phyloP scores from a whole-genome alignment of 2,329 filamentous ascomycete species.

The Hypoxylon sp. region DNA sequence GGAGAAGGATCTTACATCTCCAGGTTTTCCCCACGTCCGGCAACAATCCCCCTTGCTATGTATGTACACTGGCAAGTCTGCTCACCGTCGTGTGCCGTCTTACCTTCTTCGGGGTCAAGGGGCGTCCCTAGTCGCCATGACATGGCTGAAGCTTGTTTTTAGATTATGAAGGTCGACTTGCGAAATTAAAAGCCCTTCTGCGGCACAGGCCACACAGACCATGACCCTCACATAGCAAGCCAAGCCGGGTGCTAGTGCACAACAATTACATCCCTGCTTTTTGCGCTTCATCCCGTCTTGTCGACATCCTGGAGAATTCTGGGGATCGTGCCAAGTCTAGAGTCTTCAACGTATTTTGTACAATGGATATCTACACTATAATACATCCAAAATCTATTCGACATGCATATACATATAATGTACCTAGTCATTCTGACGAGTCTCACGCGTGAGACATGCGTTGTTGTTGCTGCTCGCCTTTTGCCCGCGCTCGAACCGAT shows the following conservation, averaged over 20 bases:
- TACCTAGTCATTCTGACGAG: slow-evolving; percentile 21
- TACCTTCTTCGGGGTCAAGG: slow-evolving; percentile 39
- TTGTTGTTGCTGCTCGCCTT: slow-evolving; percentile 24
- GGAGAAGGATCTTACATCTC: slow-evolving; percentile 29
- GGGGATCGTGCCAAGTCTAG: slow-evolving; percentile 28
- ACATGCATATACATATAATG: neutral
- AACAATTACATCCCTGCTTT: slow-evolving; percentile 30
- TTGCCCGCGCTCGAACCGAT: slow-evolving; percentile 15
- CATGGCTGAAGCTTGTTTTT: slow-evolving; percentile 40
- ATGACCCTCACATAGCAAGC: slow-evolving; percentile 32
- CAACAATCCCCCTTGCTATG: slow-evolving; percentile 29
- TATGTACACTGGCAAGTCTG: neutral
- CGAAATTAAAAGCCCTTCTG: slow-evolving; percentile 30
- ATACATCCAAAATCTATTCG: neutral
- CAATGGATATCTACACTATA: neutral
- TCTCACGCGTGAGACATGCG: slow-evolving; percentile 31
- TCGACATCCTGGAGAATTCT: slow-evolving; percentile 35
- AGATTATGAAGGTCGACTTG: slow-evolving; percentile 30
- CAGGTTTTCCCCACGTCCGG: slow-evolving; percentile 46
- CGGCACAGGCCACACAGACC: slow-evolving; percentile 31
- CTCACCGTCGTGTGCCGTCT: slow-evolving; percentile 47
- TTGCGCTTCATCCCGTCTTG: slow-evolving; percentile 41
- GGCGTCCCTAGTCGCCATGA: slow-evolving; percentile 26
- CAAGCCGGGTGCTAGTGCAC: slow-evolving; percentile 48
- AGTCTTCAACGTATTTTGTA: slow-evolving; percentile 18